Conservation (phyloP, 1,139 yeast genomes). For the Geotrichum phurueaensis region DNA sequence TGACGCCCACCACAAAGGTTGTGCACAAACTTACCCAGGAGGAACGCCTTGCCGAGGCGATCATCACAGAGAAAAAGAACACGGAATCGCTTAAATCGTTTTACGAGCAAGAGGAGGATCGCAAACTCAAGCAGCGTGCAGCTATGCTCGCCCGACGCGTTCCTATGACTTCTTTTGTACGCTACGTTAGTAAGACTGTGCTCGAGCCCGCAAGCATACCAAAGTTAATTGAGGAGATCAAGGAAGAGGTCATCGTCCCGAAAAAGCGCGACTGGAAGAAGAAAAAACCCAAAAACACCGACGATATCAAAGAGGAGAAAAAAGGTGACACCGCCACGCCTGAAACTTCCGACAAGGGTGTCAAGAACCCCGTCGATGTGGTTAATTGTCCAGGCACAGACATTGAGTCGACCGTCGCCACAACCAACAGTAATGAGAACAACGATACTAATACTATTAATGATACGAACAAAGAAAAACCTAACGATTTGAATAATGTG, state of each 20-base stretch:
- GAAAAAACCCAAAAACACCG: conserved; percentile 14
- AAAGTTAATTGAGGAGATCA: conserved; percentile 8
- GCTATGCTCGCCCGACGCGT: conserved; percentile 59
- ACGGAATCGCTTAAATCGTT: conserved; percentile 65
- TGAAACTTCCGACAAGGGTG: not conserved
- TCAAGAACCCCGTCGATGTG: not conserved
- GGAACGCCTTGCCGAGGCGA: conserved; percentile 77
- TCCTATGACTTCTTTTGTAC: conserved; percentile 51
- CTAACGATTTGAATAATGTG: not conserved
- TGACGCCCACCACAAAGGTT: conserved; percentile 37
- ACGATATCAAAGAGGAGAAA: conserved; percentile 16
- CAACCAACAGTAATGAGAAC: not conserved
- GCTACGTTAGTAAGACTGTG: conserved; percentile 41
- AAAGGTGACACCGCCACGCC: not conserved
- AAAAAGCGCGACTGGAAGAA: conserved; percentile 17
- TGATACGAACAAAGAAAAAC: not conserved
- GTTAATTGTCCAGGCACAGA: not conserved
- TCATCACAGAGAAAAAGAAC: conserved; percentile 76
- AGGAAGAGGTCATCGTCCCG: conserved; percentile 16
- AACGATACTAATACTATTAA: not conserved
- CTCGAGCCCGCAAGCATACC: conserved; percentile 25
- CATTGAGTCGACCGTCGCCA: not conserved
- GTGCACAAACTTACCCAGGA: conserved; percentile 63
- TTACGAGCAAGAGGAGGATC: conserved; percentile 76
- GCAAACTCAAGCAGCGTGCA: conserved; percentile 71